Evolutionary conservation across 2,329 filamentous ascomycete species (phyloP).

Genomic region (Phialophora expanda): DNA sequence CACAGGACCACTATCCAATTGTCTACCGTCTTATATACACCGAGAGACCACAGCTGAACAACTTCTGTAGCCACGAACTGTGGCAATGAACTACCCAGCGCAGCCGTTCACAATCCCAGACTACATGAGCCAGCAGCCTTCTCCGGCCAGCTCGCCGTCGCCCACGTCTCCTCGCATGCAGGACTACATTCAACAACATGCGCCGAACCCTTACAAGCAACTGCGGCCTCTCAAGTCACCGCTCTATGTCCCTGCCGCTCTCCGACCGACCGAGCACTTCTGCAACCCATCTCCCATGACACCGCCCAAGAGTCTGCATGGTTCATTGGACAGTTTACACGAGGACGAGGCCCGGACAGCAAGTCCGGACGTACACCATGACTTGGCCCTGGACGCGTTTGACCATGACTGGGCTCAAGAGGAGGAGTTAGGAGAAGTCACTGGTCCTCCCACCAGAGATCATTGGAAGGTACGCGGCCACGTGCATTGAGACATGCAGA

Average conservation of each 20-base stretch:
- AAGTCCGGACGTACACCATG: slow-evolving; percentile 24
- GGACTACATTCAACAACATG: slow-evolving; percentile 43
- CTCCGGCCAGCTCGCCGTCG: slow-evolving; percentile 56
- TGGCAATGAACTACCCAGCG: slow-evolving; percentile 37
- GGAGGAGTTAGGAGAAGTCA: slow-evolving; percentile 60
- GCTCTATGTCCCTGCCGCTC: slow-evolving; percentile 66
- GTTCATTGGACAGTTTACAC: slow-evolving; percentile 57
- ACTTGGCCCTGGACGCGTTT: slow-evolving; percentile 27
- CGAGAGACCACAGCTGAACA: not conserved
- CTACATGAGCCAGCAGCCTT: slow-evolving; percentile 45
- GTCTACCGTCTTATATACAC: slow-evolving; percentile 1
- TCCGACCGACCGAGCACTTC: slow-evolving; percentile 64
- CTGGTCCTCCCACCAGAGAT: slow-evolving; percentile 64
- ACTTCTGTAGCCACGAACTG: slow-evolving; percentile 15
- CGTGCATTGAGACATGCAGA: slow-evolving; percentile 20
- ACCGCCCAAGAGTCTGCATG: slow-evolving; percentile 60
- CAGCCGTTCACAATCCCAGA: slow-evolving; percentile 38
- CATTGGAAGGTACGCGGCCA: slow-evolving; percentile 65
- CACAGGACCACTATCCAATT: not conserved
- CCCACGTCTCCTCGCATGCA: slow-evolving; percentile 57
- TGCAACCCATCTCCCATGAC: slow-evolving; percentile 52
- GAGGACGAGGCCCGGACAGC: slow-evolving; percentile 44
- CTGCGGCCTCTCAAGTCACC: slow-evolving; percentile 65
- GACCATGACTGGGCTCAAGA: slow-evolving; percentile 36
- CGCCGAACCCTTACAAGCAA: slow-evolving; percentile 56